A percentile compares a stretch with the other conserved stretches of the same genome.
These are phyloP conservation scores for Cryptococcus deneoformans DNA, from an alignment of 1,284 basidiomycete genomes.

Conservation along the genomic window DNA sequence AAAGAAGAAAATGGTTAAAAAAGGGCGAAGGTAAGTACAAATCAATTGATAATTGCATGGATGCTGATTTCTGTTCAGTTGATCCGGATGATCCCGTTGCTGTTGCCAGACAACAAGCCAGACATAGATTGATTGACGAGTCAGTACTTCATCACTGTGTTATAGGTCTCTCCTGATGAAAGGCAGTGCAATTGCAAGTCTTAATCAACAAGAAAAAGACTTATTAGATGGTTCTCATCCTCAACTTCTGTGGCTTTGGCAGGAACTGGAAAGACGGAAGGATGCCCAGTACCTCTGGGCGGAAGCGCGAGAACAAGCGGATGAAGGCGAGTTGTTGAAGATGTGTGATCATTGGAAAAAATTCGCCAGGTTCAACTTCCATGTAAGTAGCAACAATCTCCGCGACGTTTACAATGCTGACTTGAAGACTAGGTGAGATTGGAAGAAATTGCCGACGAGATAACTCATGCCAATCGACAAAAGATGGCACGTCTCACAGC, in stretches of 20 bases:
- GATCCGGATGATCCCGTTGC: constrained; percentile 44
- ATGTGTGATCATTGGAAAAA: constrained; percentile 19
- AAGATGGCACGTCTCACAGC: constrained; percentile 19
- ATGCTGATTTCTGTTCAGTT: constrained; percentile 16
- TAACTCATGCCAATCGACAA: constrained; percentile 22
- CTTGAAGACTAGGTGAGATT: constrained; percentile 13
- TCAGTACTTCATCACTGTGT: constrained; percentile 8
- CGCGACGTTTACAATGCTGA: neutral
- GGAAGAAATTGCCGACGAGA: constrained; percentile 16
- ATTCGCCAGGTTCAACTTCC: constrained; percentile 8
- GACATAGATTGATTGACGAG: constrained; percentile 32
- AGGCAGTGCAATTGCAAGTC: constrained; percentile 28
- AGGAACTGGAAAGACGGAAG: constrained; percentile 26
- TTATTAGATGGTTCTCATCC: constrained; percentile 26
- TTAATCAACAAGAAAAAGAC: constrained; percentile 30
- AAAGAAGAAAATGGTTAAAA: constrained; percentile 36
- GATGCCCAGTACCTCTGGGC: constrained; percentile 14
- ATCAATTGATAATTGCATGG: neutral
- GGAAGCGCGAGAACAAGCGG: constrained; percentile 18
- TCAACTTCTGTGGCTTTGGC: constrained; percentile 25
- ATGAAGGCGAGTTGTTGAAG: constrained; percentile 7
- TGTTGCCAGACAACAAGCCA: constrained; percentile 35
- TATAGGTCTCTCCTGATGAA: neutral
- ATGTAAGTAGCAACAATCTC: constrained; percentile 14
- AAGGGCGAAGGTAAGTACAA: constrained; percentile 37